Evolutionary conservation across 352 stramenopile species (phyloP).

Genomic region (Globisporangium acanthophoron): DNA sequence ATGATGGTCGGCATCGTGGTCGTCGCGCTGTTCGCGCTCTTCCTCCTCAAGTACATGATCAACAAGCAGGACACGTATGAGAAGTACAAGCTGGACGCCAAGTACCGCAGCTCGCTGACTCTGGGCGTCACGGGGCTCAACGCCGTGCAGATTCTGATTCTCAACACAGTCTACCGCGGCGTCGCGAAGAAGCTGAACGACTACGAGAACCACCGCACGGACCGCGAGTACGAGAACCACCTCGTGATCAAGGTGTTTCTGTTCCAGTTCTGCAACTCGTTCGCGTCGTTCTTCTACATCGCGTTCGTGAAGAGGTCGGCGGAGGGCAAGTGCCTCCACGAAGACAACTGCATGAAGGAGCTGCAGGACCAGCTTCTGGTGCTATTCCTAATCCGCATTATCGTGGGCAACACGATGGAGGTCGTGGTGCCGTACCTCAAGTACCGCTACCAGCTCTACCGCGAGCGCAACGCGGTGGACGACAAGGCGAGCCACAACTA

Average conservation of each 20-base stretch:
- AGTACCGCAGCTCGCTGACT: conserved; percentile 41
- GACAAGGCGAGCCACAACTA: conserved; percentile 57
- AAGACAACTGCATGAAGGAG: conserved; percentile 78
- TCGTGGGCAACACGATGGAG: conserved; percentile 89
- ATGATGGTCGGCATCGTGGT: conserved; percentile 74
- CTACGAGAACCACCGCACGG: conserved; percentile 90
- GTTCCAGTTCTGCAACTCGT: conserved; percentile 98
- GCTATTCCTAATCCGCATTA: conserved; percentile 90
- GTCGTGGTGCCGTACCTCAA: conserved; percentile 84
- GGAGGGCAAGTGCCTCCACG: conserved; percentile 75
- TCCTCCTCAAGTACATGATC: conserved; percentile 67
- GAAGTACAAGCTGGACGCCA: conserved; percentile 14
- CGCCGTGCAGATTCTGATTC: conserved; percentile 89
- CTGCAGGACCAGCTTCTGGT: conserved; percentile 89
- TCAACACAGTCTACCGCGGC: conserved; percentile 90
- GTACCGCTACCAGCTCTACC: conserved; percentile 62
- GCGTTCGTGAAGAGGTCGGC: conserved; percentile 56
- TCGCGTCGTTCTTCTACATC: conserved; percentile 97
- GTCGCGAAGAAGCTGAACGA: conserved; percentile 93
- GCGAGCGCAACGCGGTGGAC: conserved; percentile 28
- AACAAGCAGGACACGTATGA: conserved; percentile 40
- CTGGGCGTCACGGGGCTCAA: conserved; percentile 56
- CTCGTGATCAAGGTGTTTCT: conserved; percentile 98
- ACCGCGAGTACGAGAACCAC: conserved; percentile 85
- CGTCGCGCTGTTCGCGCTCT: conserved; percentile 61